Conservation (phyloP, 805 yeast species). For the Ogataea polymorpha region DNA sequence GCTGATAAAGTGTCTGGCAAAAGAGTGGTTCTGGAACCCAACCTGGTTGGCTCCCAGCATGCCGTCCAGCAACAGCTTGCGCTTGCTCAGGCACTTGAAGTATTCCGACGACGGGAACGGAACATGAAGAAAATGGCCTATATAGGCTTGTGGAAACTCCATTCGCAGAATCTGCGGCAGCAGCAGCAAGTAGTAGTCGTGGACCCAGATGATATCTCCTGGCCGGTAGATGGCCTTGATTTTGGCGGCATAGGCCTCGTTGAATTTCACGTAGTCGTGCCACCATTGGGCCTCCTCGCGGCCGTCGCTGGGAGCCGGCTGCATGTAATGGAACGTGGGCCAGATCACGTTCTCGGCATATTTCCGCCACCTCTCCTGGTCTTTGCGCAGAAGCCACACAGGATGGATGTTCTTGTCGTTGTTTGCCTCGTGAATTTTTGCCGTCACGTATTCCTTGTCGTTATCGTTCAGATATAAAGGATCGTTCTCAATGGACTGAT, state of each 20-base stretch:
- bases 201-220: slow-evolving; percentile 92
- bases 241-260: slow-evolving; percentile 84
- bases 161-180: slow-evolving; percentile 81
- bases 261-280: slow-evolving; percentile 86
- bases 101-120: slow-evolving; percentile 97
- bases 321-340: slow-evolving; percentile 94
- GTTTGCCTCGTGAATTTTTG: slow-evolving; percentile 43
- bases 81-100: slow-evolving; percentile 81
- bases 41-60: slow-evolving; percentile 85
- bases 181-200: slow-evolving; percentile 80
- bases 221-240: slow-evolving; percentile 70
- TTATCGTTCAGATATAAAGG: slow-evolving; percentile 56
- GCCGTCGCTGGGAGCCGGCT: slow-evolving; percentile 69
- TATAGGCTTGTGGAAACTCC: slow-evolving; percentile 67
- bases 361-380: slow-evolving; percentile 79
- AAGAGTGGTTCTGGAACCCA: slow-evolving; percentile 82
- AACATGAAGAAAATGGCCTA: slow-evolving; percentile 78
- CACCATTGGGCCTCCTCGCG: slow-evolving; percentile 67
- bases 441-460: slow-evolving; percentile 52
- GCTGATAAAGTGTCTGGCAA: slow-evolving; percentile 86
- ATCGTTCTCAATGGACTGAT: slow-evolving; percentile 44
- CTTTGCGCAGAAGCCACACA: slow-evolving; percentile 79
- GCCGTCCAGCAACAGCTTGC: slow-evolving; percentile 82
- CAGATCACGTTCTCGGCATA: slow-evolving; percentile 89
- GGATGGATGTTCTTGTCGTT: slow-evolving; percentile 65